Percentiles rank a stretch among this genome's conserved stretches.
phyloP scores from a whole-genome alignment of 2,329 filamentous ascomycete genomes.

The Elsinoe perseae region DNA sequence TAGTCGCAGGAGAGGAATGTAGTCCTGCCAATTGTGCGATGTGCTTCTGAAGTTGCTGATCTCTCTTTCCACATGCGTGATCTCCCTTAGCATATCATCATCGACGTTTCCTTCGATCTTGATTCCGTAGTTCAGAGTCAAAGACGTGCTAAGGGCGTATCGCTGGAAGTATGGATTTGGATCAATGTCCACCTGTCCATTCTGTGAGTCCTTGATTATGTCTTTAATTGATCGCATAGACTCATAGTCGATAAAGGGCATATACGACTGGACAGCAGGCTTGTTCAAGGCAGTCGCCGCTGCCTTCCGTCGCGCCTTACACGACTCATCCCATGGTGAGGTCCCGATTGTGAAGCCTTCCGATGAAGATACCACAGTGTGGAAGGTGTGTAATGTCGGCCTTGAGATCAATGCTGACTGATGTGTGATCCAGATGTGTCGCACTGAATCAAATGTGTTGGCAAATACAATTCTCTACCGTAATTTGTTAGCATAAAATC shows the following conservation, averaged over 20 bases:
- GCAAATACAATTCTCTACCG: constrained; percentile 64
- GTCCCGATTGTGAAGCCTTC: constrained; percentile 78
- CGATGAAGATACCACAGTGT: constrained; percentile 66
- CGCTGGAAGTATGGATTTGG: constrained; percentile 66
- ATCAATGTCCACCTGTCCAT: constrained; percentile 58
- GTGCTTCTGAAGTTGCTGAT: constrained; percentile 71
- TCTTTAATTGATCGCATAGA: constrained; percentile 64
- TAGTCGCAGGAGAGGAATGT: constrained; percentile 65
- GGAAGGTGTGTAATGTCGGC: constrained; percentile 73
- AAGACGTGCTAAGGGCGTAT: constrained; percentile 66
- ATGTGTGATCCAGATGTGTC: constrained; percentile 68
- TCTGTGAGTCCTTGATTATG: constrained; percentile 55
- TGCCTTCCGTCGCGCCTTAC: constrained; percentile 67
- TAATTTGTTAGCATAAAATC: neutral
- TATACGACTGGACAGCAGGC: constrained; percentile 67
- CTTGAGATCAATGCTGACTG: constrained; percentile 71
- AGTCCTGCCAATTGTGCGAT: constrained; percentile 79
- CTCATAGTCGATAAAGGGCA: constrained; percentile 76
- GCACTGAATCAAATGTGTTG: constrained; percentile 68
- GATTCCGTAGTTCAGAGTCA: constrained; percentile 73
- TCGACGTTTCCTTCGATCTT: constrained; percentile 65
- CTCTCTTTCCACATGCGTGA: constrained; percentile 65
- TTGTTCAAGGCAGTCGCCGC: constrained; percentile 71
- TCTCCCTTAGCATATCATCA: constrained; percentile 61
- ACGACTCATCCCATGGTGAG: constrained; percentile 75